Conservation (phyloP, 257 asterid species). For the Orobanche coerulescens region DNA sequence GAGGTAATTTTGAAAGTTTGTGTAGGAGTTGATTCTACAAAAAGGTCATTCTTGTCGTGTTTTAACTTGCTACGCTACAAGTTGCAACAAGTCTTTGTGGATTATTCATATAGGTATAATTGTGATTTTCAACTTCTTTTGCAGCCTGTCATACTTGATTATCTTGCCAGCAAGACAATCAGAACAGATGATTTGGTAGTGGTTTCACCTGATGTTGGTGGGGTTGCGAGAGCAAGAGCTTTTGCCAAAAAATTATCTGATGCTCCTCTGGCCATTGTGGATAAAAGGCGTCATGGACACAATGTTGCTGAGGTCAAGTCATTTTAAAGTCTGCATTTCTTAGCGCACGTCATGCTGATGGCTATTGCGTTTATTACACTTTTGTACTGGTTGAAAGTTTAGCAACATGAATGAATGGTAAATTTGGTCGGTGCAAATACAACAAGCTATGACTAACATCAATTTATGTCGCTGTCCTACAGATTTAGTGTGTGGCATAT, state of each 20-base stretch:
- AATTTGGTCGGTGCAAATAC: conserved; percentile 3
- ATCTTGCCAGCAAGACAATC: conserved; percentile 76
- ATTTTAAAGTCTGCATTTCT: conserved; percentile 2
- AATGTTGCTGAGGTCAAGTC: conserved; percentile 63
- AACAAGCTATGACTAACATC: background rate
- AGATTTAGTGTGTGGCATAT: background rate
- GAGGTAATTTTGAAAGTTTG: background rate
- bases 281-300: conserved; percentile 78
- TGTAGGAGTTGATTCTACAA: background rate
- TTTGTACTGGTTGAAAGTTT: conserved; percentile 4
- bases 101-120: conserved; percentile 1
- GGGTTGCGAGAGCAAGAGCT: conserved; percentile 83
- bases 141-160: conserved; percentile 84
- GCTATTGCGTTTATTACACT: conserved; percentile 4
- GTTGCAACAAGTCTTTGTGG: conserved; percentile 7
- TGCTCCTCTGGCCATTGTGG: conserved; percentile 83
- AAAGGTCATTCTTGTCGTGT: conserved; percentile 3
- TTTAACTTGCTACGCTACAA: conserved; percentile 3
- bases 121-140: conserved; percentile 6
- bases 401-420: conserved; percentile 12
- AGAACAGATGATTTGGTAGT: conserved; percentile 64
- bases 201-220: conserved; percentile 88
- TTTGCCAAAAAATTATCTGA: conserved; percentile 79
- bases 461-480: conserved; percentile 3
- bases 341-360: conserved; percentile 6